Evolutionary conservation across 257 asterid genomes (phyloP).

Genomic region (Solanum rostratum): DNA sequence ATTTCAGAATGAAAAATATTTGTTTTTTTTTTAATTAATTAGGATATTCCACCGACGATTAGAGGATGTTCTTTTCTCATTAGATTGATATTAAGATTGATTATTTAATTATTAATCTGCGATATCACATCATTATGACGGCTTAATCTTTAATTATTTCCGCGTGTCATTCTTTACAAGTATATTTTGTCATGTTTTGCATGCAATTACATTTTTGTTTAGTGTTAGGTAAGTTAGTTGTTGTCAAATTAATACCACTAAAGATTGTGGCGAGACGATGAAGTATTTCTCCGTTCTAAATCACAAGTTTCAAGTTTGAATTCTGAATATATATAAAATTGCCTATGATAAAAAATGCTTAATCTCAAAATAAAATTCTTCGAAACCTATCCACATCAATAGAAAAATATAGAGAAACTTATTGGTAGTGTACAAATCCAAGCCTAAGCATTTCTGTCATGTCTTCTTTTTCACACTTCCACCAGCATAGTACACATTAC

Average conservation of each 20-base stretch:
- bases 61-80: neutral
- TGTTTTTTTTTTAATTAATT: neutral
- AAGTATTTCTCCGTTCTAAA: neutral
- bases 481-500: neutral
- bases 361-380: rapidly evolving
- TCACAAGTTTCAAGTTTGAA: neutral
- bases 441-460: neutral
- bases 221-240: neutral
- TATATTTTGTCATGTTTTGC: neutral
- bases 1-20: neutral
- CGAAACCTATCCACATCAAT: neutral
- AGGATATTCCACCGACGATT: neutral
- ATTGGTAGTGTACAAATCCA: neutral
- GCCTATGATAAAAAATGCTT: rapidly evolving
- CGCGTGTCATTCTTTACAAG: neutral
- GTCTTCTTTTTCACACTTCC: neutral
- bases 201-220: neutral
- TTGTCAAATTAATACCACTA: neutral
- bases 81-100: neutral
- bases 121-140: neutral
- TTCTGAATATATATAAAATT: neutral
- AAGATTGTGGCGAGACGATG: no score
- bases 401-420: neutral
- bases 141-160: neutral
- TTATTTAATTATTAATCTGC: neutral